A percentile compares a stretch with the other conserved stretches of the same genome.
Evolutionary conservation across 129 eudicot species (phyloP).

Genomic region (Centella asiatica): DNA sequence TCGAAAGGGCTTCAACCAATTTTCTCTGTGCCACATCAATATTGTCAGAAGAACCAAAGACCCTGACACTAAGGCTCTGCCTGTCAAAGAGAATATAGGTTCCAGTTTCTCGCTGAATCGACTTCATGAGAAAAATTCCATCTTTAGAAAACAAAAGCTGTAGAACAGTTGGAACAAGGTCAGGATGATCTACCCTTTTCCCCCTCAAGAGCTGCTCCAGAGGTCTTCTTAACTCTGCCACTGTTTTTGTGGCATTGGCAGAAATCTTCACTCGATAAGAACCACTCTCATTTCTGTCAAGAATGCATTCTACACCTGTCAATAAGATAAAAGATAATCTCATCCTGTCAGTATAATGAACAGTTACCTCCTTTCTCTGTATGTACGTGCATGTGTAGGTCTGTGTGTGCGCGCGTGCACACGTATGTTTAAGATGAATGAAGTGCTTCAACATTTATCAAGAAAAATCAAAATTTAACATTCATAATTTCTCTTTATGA

Average conservation of each 20-base stretch:
- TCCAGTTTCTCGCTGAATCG: conserved; percentile 64
- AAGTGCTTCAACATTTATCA: conserved; percentile 1
- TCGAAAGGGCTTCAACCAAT: conserved; percentile 46
- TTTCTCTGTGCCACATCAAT: conserved; percentile 40
- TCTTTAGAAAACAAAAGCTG: conserved; percentile 55
- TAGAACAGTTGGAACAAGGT: conserved; percentile 51
- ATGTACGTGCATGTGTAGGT: neutral
- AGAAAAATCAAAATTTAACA: neutral
- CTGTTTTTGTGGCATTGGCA: conserved; percentile 72
- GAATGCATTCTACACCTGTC: conserved; percentile 62
- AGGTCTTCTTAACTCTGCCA: conserved; percentile 83
- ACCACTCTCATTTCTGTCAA: conserved; percentile 58
- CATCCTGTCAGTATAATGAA: neutral
- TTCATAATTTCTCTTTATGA: neutral
- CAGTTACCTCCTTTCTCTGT: neutral
- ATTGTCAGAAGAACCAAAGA: conserved; percentile 57
- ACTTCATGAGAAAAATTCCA: conserved; percentile 46
- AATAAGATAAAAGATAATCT: neutral
- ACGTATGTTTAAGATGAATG: neutral
- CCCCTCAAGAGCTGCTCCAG: conserved; percentile 79
- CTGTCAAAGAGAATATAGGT: conserved; percentile 50
- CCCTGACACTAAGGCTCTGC: conserved; percentile 37
- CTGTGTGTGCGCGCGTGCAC: neutral
- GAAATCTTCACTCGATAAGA: conserved; percentile 66
- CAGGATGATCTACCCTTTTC: conserved; percentile 45